phyloP scores from a whole-genome alignment of 2,329 filamentous ascomycete genomes.

The Pseudogymnoascus sp. region DNA sequence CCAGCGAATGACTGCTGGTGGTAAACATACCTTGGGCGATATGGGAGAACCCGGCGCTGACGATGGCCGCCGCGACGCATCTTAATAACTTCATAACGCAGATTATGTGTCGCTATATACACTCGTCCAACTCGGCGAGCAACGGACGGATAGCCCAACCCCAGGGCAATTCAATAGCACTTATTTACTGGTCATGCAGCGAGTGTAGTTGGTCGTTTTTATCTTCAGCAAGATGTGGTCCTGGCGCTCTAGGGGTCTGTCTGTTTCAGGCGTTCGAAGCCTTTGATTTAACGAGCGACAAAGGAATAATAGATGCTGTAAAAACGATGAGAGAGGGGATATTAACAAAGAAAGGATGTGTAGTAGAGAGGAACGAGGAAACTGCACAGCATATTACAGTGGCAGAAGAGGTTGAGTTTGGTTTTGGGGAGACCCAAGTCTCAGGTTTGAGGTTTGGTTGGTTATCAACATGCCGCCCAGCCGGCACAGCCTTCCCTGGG shows the following conservation, averaged over 20 bases:
- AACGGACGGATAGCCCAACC: slow-evolving; percentile 3
- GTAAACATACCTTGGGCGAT: slow-evolving; percentile 5
- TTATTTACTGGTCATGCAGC: background rate
- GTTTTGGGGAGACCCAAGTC: slow-evolving; percentile 3
- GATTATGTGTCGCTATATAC: background rate
- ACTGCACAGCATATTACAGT: background rate
- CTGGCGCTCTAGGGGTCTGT: background rate
- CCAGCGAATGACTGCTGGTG: background rate
- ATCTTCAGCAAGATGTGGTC: background rate
- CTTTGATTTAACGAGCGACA: background rate
- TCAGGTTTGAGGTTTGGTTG: slow-evolving; percentile 7
- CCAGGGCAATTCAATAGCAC: background rate
- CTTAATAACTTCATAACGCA: slow-evolving; percentile 9
- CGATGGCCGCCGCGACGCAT: slow-evolving; percentile 4
- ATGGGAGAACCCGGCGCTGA: slow-evolving; percentile 7
- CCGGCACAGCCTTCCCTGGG: background rate
- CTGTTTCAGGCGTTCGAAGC: slow-evolving; percentile 1
- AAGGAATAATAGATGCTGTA: slow-evolving; percentile 5
- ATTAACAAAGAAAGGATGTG: slow-evolving; percentile 1
- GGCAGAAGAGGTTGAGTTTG: background rate
- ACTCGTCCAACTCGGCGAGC: background rate
- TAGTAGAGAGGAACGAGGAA: background rate
- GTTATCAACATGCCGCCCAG: background rate
- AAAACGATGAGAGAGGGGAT: background rate
- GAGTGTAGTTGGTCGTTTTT: background rate